phyloP scores from a whole-genome alignment of 306 rosid species.

The Prosopis cineraria region DNA sequence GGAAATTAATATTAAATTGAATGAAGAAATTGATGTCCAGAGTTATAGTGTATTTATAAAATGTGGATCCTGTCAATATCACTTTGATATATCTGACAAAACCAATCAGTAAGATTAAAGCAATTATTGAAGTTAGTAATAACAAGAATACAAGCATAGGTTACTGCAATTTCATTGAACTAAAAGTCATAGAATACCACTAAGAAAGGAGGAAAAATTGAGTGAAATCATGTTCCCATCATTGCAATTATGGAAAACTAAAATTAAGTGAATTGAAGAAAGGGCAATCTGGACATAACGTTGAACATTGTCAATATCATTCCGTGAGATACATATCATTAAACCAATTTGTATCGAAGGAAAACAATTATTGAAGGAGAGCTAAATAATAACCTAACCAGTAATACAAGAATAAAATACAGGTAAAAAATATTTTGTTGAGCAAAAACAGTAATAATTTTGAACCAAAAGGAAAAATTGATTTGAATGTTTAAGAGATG shows the following conservation, averaged over 20 bases:
- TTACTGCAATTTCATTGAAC: not conserved
- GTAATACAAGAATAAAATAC: not conserved
- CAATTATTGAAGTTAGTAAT: not conserved
- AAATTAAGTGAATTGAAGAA: not conserved
- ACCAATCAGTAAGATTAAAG: not conserved
- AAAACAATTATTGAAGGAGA: not conserved
- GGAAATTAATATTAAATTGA: constrained; percentile 23
- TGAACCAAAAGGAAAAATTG: constrained; percentile 1
- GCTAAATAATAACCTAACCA: not conserved
- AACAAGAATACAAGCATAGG: not conserved
- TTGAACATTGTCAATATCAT: not conserved
- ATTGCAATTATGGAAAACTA: not conserved
- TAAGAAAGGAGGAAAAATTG: not conserved
- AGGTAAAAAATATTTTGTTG: no score
- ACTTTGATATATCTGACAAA: not conserved
- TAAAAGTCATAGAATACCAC: not conserved
- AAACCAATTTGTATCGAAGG: not conserved
- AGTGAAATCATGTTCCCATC: not conserved
- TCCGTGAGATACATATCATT: not conserved
- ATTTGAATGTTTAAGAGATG: constrained; percentile 21
- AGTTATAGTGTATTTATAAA: not conserved
- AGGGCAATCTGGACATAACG: not conserved
- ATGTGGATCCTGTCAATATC: not conserved
- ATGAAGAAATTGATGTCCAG: not conserved
- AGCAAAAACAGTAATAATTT: not conserved